Percentiles rank a stretch among this genome's conserved stretches.
phyloP scores from a whole-genome alignment of 2,329 filamentous ascomycete species.

The Curvularia sp. region DNA sequence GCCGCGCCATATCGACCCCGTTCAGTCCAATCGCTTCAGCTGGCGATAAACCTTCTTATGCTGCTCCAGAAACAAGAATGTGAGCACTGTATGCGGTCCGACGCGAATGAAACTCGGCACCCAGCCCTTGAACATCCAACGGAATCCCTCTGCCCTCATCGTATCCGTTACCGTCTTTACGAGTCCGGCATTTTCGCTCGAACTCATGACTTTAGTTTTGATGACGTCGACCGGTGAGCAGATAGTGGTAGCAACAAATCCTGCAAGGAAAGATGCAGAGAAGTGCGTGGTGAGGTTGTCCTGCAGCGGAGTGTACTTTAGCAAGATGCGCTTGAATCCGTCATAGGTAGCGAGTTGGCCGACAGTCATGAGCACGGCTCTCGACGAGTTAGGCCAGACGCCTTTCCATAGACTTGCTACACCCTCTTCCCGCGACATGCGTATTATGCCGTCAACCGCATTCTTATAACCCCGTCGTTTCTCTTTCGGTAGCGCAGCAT shows the following conservation, averaged over 20 bases:
- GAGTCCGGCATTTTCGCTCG: slow-evolving; percentile 62
- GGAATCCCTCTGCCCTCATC: slow-evolving; percentile 72
- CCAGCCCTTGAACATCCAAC: slow-evolving; percentile 92
- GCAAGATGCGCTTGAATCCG: slow-evolving; percentile 74
- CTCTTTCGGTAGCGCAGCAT: slow-evolving; percentile 73
- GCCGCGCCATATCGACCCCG: not conserved
- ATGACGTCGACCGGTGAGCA: slow-evolving; percentile 88
- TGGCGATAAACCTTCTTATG: slow-evolving; percentile 77
- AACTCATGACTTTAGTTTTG: slow-evolving; percentile 87
- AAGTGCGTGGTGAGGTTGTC: slow-evolving; percentile 81
- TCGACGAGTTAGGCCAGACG: slow-evolving; percentile 80
- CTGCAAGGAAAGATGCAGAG: slow-evolving; percentile 76
- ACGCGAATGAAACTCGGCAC: slow-evolving; percentile 76
- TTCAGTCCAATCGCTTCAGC: slow-evolving; percentile 24
- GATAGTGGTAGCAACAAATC: slow-evolving; percentile 82
- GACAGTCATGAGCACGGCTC: slow-evolving; percentile 87
- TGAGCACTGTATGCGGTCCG: slow-evolving; percentile 81
- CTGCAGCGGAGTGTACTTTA: slow-evolving; percentile 68
- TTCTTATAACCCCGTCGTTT: slow-evolving; percentile 88
- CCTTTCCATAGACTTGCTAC: slow-evolving; percentile 78
- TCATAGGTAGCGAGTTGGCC: slow-evolving; percentile 86
- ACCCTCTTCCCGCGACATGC: slow-evolving; percentile 89
- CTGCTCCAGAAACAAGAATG: slow-evolving; percentile 84
- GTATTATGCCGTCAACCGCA: slow-evolving; percentile 82
- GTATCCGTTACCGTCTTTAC: slow-evolving; percentile 69